A percentile compares a stretch with the other conserved stretches of the same genome.
Evolutionary conservation across 2,329 filamentous ascomycete species (phyloP).

Genomic region (Colletotrichum zoysiae): DNA sequence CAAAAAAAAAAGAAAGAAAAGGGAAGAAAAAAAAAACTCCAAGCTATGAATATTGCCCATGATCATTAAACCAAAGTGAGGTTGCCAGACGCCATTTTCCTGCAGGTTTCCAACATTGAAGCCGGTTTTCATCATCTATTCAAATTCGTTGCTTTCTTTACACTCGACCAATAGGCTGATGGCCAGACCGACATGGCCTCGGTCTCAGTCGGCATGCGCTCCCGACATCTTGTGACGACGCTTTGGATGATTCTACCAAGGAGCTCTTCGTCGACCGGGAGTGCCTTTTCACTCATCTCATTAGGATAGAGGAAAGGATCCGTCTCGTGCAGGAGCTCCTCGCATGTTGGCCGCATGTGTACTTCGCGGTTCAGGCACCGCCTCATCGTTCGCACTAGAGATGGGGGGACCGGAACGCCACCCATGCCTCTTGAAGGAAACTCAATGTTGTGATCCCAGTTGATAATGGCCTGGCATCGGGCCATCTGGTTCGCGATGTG

Average conservation of each 20-base stretch:
- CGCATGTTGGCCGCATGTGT: constrained; percentile 72
- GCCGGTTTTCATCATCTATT: constrained; percentile 39
- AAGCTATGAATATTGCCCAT: constrained; percentile 39
- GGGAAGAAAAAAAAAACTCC: constrained; percentile 25
- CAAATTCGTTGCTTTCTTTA: constrained; percentile 63
- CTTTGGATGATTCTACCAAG: constrained; percentile 73
- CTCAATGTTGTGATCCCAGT: constrained; percentile 79
- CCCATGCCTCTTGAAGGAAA: constrained; percentile 79
- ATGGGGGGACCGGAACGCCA: constrained; percentile 69
- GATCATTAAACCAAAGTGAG: constrained; percentile 39
- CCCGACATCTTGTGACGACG: constrained; percentile 69
- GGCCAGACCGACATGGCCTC: constrained; percentile 70
- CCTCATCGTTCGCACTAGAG: constrained; percentile 71
- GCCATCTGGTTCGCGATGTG: constrained; percentile 91
- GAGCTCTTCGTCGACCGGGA: constrained; percentile 73
- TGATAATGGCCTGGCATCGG: constrained; percentile 87
- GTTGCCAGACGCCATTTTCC: constrained; percentile 31
- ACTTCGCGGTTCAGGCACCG: constrained; percentile 73
- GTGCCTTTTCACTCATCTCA: constrained; percentile 65
- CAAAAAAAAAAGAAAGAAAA: no score
- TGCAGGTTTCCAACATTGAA: constrained; percentile 38
- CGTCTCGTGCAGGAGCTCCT: constrained; percentile 68
- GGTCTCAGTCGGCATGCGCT: constrained; percentile 69
- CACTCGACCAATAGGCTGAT: constrained; percentile 71
- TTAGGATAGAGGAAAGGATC: constrained; percentile 75